Conservation (phyloP, 2,329 filamentous ascomycete species). For the Neofusicoccum laricinum region DNA sequence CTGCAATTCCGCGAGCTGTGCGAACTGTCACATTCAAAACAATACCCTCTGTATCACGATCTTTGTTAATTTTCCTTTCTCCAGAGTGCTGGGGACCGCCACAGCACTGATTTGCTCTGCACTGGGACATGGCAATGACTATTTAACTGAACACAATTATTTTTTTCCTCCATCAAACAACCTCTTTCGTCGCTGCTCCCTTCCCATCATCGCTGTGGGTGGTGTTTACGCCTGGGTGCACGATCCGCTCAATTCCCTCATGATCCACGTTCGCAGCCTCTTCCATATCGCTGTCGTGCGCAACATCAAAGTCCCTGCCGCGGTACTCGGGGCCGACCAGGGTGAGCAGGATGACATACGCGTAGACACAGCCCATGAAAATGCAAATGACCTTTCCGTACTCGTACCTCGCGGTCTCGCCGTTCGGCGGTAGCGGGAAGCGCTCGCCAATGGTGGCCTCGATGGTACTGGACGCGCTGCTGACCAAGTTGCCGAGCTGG, state of each 20-base stretch:
- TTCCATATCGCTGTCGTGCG: conserved; percentile 33
- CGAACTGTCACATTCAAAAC: too few species aligned
- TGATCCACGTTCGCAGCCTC: conserved; percentile 23
- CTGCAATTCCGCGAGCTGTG: too few species aligned
- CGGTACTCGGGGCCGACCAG: conserved; percentile 58
- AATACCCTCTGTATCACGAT: too few species aligned
- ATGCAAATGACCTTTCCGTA: conserved; percentile 87
- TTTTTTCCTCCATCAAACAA: background rate
- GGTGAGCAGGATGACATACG: conserved; percentile 60
- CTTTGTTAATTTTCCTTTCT: too few species aligned
- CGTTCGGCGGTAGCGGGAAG: conserved; percentile 64
- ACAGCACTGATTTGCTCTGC: too few species aligned
- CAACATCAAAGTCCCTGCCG: conserved; percentile 31
- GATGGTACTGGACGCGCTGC: conserved; percentile 68
- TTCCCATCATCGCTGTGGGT: background rate
- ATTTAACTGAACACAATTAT: too few species aligned
- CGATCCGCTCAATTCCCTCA: conserved; percentile 15
- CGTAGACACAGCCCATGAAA: conserved; percentile 83
- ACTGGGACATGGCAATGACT: too few species aligned
- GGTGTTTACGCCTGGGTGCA: background rate
- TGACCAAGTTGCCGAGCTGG: conserved; percentile 74
- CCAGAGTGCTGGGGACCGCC: too few species aligned
- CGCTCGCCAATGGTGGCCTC: conserved; percentile 71
- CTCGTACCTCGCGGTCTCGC: conserved; percentile 34
- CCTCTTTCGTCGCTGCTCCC: background rate